Evolutionary conservation across 441 rosid species (phyloP), one percentile per base, ranked within the genome.

Genomic region (Macaranga tanarius): DNA sequence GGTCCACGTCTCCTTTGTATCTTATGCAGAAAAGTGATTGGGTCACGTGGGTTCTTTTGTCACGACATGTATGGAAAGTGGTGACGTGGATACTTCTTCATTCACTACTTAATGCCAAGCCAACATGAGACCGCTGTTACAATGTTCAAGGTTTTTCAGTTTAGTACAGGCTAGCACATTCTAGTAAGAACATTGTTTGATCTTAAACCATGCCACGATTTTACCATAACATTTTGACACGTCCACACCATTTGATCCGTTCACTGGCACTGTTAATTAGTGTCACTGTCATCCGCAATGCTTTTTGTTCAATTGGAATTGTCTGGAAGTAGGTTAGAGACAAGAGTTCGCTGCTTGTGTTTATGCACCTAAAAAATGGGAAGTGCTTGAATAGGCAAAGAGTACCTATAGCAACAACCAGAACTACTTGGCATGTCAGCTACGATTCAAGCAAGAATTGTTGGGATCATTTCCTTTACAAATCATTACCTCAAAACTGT

Each of bases 1-100:
- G 81, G 12, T 73, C 84, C 86, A 87, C 88, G 88, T 79, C 75
- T 20, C 5, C 16, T 31, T 31, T 34, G 54, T 20, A 50, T 72
- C 10, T 67, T 19, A 8, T 2, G 11, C 2, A 0, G 9, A 45
- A 65, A 76, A 34, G 67, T 28, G 13, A 63, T 31, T 38, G 72
- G 69, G 38, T 68, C 78, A 76, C 79, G 80, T 75, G 79, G 85
- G 54, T 8, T 48, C 10, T 7, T 0, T 70, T 75, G 83, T 75
- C 84, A 73, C 66, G 79, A 76, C 69, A 70, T 19, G 16, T 9
- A 2, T 23, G 16, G 4, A 34, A 69, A 20, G 23, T 50, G 73
- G 17, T 50, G 81, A 80, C 81, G 84, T 83, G 88, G 86, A 20
- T 34, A 4, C 12, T 20, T 31, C 19, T 23, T 2, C 0, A 15